Conservation (phyloP, 768 basidiomycete genomes). For the Heimioporus sp. region DNA sequence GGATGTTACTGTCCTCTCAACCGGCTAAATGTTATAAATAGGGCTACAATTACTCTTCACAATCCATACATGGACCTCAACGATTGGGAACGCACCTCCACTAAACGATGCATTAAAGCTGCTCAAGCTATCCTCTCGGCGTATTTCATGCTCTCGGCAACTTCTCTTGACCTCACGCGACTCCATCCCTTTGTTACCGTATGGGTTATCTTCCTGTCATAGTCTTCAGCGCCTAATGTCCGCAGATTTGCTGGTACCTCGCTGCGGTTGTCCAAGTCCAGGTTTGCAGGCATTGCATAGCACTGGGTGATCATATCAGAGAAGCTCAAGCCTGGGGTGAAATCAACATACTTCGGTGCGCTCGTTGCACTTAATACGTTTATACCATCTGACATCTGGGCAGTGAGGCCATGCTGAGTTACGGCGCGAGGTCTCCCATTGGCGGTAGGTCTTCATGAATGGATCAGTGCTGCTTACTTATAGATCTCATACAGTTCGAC, state of each 20-base stretch:
- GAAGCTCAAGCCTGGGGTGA: slow-evolving; percentile 86
- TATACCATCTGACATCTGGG: slow-evolving; percentile 6
- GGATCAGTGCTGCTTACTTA: neutral
- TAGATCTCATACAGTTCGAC: slow-evolving; percentile 54
- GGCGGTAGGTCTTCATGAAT: slow-evolving; percentile 55
- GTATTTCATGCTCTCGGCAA: slow-evolving; percentile 76
- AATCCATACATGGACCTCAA: slow-evolving; percentile 80
- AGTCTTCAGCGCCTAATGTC: slow-evolving; percentile 13
- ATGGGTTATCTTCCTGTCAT: slow-evolving; percentile 27
- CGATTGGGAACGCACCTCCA: slow-evolving; percentile 63
- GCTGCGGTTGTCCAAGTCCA: slow-evolving; percentile 86
- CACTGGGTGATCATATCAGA: slow-evolving; percentile 67
- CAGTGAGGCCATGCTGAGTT: slow-evolving; percentile 83
- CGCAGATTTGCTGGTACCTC: slow-evolving; percentile 86
- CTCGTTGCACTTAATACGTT: neutral
- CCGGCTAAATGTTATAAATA: slow-evolving; percentile 29
- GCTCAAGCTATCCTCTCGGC: slow-evolving; percentile 72
- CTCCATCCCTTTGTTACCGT: slow-evolving; percentile 84
- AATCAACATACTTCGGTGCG: slow-evolving; percentile 78
- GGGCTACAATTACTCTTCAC: slow-evolving; percentile 86
- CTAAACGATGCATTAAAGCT: slow-evolving; percentile 68
- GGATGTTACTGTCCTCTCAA: slow-evolving; percentile 1
- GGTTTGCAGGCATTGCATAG: slow-evolving; percentile 82
- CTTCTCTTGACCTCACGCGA: slow-evolving; percentile 76
- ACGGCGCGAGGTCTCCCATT: slow-evolving; percentile 76